phyloP scores from a whole-genome alignment of 2,329 filamentous ascomycete genomes.

The Colletotrichum theobromicola region DNA sequence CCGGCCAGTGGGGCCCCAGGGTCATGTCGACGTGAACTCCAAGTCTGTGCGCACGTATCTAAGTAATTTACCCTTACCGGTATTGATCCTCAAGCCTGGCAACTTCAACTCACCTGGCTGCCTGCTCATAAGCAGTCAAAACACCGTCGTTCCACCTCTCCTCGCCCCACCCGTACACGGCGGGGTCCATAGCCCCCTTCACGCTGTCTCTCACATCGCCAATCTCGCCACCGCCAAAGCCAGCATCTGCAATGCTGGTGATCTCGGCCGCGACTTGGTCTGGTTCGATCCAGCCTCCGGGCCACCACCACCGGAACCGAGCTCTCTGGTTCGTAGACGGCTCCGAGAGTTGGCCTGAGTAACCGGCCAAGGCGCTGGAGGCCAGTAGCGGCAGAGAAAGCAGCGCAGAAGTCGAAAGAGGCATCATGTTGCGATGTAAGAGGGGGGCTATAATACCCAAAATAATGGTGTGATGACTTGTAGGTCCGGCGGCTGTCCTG shows the following conservation, averaged over 20 bases:
- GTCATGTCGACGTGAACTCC: background rate
- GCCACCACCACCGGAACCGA: background rate
- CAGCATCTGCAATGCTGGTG: background rate
- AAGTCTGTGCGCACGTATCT: background rate
- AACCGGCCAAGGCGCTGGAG: no score
- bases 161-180: background rate
- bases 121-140: background rate
- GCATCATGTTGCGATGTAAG: background rate
- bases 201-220: background rate
- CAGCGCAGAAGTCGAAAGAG: background rate
- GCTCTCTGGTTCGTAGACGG: background rate
- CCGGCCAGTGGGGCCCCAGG: background rate
- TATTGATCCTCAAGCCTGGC: no score
- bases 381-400: background rate
- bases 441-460: background rate
- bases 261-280: background rate
- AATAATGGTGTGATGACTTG: background rate
- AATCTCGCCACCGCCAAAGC: background rate
- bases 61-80: no score
- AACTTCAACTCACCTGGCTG: background rate
- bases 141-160: background rate
- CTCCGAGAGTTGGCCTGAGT: background rate
- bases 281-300: background rate
- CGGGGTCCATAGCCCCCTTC: background rate
- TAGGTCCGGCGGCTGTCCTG: background rate